Percentiles rank a stretch among this genome's conserved stretches.
phyloP scores from a whole-genome alignment of 83 land plant species.

The Picea abies region DNA sequence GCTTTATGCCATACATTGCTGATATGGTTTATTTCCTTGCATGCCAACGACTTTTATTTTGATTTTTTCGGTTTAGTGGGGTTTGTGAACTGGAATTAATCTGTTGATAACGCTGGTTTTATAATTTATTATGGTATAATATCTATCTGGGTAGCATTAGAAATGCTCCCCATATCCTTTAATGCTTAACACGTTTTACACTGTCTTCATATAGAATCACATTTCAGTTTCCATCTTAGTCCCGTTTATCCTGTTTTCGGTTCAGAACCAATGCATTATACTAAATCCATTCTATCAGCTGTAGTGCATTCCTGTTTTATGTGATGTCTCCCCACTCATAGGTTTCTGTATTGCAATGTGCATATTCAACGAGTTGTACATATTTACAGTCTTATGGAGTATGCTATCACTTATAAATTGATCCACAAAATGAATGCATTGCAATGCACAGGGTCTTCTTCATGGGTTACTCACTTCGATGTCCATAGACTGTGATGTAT shows the following conservation, averaged over 20 bases:
- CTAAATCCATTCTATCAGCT: too few relatives aligned
- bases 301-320: background rate
- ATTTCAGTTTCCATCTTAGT: too few relatives aligned
- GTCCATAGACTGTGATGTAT: background rate
- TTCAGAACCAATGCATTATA: too few relatives aligned
- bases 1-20: background rate
- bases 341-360: background rate
- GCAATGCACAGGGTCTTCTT: background rate
- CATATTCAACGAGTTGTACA: background rate
- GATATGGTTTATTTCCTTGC: too few relatives aligned
- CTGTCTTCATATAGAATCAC: too few relatives aligned
- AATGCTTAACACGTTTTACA: too few relatives aligned
- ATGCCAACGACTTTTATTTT: background rate
- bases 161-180: too few relatives aligned
- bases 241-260: too few relatives aligned
- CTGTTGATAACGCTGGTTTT: background rate
- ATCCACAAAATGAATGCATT: background rate
- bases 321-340: background rate
- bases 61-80: background rate
- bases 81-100: background rate
- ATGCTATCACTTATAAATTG: background rate
- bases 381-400: background rate
- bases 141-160: too few relatives aligned
- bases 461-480: background rate
- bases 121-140: background rate